A percentile compares a stretch with the other conserved stretches of the same genome.
Evolutionary conservation across 139 green algal genomes (phyloP).

Genomic region (Coccomyxa sp.): DNA sequence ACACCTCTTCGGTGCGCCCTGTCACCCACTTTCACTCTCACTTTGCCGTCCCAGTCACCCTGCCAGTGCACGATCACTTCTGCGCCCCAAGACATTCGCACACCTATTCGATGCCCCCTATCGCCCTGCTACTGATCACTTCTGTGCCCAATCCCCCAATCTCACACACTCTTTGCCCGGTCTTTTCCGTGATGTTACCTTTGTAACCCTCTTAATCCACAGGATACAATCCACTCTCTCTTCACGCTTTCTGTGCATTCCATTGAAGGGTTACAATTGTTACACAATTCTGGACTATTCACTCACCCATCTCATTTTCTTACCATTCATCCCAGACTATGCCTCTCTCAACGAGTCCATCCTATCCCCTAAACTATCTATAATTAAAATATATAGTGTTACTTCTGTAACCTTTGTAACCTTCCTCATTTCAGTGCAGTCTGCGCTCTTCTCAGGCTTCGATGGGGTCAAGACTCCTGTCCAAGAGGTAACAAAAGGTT

Average conservation of each 20-base stretch:
- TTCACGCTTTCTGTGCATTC: not conserved
- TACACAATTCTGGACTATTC: not conserved
- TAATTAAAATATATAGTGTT: conserved; percentile 1
- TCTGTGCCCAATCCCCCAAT: not conserved
- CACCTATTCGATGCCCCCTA: too few relatives aligned
- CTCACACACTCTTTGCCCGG: not conserved
- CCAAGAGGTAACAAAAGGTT: not conserved
- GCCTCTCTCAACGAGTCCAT: not conserved
- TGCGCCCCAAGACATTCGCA: too few relatives aligned
- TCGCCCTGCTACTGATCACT: too few relatives aligned
- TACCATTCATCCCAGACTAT: not conserved
- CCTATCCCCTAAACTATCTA: not conserved
- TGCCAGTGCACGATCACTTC: not conserved
- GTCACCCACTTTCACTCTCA: not conserved
- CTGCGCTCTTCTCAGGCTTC: not conserved
- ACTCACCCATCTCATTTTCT: not conserved
- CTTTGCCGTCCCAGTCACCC: not conserved
- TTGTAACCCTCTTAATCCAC: not conserved
- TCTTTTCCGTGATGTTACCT: not conserved
- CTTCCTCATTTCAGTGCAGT: not conserved
- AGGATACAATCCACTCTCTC: not conserved
- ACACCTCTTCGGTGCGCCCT: not conserved
- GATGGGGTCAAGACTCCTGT: not conserved
- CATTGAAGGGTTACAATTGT: not conserved
- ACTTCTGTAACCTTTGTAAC: conserved; percentile 1